Conservation (phyloP, 106 monocot genomes). For the Platanthera zijinensis region DNA sequence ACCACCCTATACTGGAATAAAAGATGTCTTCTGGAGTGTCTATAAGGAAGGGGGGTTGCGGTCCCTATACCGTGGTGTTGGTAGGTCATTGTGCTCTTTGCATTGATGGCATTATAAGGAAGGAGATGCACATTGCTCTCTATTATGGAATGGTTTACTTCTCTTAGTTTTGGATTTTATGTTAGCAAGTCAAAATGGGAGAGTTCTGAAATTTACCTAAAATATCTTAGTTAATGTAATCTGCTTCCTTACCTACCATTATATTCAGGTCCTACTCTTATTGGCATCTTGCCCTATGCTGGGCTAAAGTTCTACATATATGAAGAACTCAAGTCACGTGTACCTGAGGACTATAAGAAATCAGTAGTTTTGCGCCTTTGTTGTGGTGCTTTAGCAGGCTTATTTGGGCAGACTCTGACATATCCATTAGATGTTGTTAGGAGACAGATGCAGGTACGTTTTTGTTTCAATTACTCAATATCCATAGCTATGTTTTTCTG, state of each 20-base stretch:
- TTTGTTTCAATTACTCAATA: neutral
- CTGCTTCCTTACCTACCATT: neutral
- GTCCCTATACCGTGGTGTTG: conserved; percentile 87
- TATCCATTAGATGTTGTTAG: conserved; percentile 89
- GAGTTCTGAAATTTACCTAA: neutral
- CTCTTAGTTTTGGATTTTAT: neutral
- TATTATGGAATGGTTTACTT: neutral
- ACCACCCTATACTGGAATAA: conserved; percentile 52
- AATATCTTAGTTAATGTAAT: neutral
- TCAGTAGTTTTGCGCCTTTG: conserved; percentile 47
- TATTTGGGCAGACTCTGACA: conserved; percentile 89
- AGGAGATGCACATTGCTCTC: neutral
- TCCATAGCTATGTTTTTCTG: neutral
- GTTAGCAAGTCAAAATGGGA: neutral
- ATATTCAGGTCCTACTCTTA: conserved; percentile 66
- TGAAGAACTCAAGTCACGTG: conserved; percentile 66
- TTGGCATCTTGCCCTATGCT: conserved; percentile 88
- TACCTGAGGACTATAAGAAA: conserved; percentile 60
- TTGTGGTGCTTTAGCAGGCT: conserved; percentile 86
- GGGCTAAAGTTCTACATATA: conserved; percentile 90
- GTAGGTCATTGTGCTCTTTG: conserved; percentile 20
- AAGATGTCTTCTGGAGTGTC: conserved; percentile 64
- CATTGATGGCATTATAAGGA: neutral
- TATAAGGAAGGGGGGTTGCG: conserved; percentile 78
- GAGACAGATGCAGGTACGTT: conserved; percentile 83